phyloP scores from a whole-genome alignment of 2,329 filamentous ascomycete species.

The Pezicula carpinea region DNA sequence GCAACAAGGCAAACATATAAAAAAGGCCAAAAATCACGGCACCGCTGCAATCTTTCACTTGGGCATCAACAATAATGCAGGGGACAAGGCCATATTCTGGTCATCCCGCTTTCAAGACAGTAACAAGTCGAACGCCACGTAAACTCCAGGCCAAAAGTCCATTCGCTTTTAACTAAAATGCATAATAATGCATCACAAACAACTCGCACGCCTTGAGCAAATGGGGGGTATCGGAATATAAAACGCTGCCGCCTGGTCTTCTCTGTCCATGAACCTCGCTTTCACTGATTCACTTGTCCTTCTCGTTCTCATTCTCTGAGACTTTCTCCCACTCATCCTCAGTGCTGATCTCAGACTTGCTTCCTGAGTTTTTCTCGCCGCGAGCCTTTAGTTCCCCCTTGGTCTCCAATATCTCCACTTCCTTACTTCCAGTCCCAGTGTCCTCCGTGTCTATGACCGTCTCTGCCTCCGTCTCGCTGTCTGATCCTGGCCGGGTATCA shows the following conservation, averaged over 20 bases:
- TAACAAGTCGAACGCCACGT: too few relatives aligned
- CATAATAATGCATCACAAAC: too few relatives aligned
- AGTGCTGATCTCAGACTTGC: slow-evolving; percentile 63
- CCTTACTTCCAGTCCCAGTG: slow-evolving; percentile 20
- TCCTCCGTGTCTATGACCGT: slow-evolving; percentile 42
- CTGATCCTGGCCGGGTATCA: slow-evolving; percentile 20
- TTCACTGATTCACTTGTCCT: slow-evolving; percentile 40
- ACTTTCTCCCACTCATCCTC: slow-evolving; percentile 99
- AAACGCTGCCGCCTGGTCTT: background rate
- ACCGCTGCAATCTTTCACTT: too few relatives aligned
- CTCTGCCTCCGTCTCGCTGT: slow-evolving; percentile 42
- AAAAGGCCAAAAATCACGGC: too few relatives aligned
- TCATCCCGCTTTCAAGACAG: too few relatives aligned
- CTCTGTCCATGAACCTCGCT: background rate
- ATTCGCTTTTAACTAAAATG: too few relatives aligned
- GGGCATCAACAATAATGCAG: too few relatives aligned
- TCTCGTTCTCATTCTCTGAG: slow-evolving; percentile 63
- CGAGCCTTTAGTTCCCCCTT: slow-evolving; percentile 25
- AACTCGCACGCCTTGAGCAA: background rate
- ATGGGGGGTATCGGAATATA: background rate
- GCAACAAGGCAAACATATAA: too few relatives aligned
- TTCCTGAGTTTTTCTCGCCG: slow-evolving; percentile 30
- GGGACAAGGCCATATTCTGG: too few relatives aligned
- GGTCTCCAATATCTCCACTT: slow-evolving; percentile 20
- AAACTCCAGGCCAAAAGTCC: too few relatives aligned